These are phyloP conservation scores for Plasmopara halstedii DNA, from an alignment of 352 stramenopile genomes.

Conservation along the genomic window DNA sequence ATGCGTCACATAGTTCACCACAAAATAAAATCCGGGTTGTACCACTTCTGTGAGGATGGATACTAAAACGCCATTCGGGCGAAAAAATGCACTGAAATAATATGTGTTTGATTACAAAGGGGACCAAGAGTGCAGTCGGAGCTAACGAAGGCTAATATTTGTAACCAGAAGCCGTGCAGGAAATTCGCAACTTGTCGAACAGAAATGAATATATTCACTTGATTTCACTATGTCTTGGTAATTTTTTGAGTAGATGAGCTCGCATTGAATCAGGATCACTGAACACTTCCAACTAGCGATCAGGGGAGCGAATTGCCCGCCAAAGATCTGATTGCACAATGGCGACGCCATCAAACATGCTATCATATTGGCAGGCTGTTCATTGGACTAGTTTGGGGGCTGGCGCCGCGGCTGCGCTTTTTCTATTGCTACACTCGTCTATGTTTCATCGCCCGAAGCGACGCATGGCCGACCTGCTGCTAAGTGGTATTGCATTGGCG, in stretches of 20 bases:
- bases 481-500: slow-evolving; percentile 55
- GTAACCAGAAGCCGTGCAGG: not conserved
- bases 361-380: slow-evolving; percentile 34
- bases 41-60: not conserved
- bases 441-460: slow-evolving; percentile 56
- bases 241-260: not conserved
- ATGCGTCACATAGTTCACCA: not conserved
- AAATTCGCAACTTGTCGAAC: not conserved
- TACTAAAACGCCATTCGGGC: not conserved
- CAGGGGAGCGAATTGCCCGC: too few relatives aligned
- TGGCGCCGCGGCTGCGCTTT: slow-evolving; percentile 33
- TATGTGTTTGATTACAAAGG: not conserved
- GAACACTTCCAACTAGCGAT: slow-evolving; percentile 5
- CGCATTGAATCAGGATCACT: not conserved
- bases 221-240: not conserved
- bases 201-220: not conserved
- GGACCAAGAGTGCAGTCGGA: not conserved
- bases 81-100: not conserved
- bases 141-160: too few relatives aligned
- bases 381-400: slow-evolving; percentile 42
- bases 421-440: slow-evolving; percentile 51
- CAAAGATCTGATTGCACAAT: slow-evolving; percentile 1
- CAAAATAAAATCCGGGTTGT: not conserved
- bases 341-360: slow-evolving; percentile 18
- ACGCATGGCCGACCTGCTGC: slow-evolving; percentile 56